These are phyloP conservation scores for Ophiostoma sp. DNA, from an alignment of 2,329 filamentous ascomycete genomes.

Conservation along the genomic window DNA sequence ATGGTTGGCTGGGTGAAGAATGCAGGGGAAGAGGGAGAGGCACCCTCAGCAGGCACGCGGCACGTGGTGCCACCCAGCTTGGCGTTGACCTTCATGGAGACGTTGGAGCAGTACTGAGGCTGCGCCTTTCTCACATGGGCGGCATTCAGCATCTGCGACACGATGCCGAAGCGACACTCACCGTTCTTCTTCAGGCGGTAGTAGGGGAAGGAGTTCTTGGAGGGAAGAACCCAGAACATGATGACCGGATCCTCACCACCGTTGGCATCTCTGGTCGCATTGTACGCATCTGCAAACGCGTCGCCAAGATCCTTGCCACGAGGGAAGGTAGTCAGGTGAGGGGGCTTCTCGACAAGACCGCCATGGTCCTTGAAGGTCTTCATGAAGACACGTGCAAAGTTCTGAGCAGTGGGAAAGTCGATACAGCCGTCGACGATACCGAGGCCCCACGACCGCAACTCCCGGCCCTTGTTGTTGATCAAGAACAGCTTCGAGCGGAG, in stretches of 20 bases:
- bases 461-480: constrained; percentile 54
- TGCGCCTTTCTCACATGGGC: constrained; percentile 68
- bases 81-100: constrained; percentile 94
- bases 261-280: constrained; percentile 51
- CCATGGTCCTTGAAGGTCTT: constrained; percentile 52
- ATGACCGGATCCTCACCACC: constrained; percentile 66
- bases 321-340: constrained; percentile 37
- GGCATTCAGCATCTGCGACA: constrained; percentile 78
- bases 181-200: constrained; percentile 84
- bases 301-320: constrained; percentile 37
- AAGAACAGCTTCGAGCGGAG: constrained; percentile 79
- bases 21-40: constrained; percentile 24
- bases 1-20: constrained; percentile 64
- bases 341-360: constrained; percentile 45
- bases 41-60: constrained; percentile 41
- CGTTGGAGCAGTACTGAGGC: constrained; percentile 87
- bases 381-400: constrained; percentile 55
- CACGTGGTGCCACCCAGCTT: constrained; percentile 86
- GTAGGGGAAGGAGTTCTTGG: constrained; percentile 72
- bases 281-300: constrained; percentile 57
- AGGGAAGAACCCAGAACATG: constrained; percentile 73
- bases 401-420: constrained; percentile 54
- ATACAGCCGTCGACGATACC: constrained; percentile 62
- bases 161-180: constrained; percentile 80
- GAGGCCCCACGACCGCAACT: constrained; percentile 74